phyloP scores from a whole-genome alignment of 768 basidiomycete genomes.

The Cystobasidiopsis lactophilus region DNA sequence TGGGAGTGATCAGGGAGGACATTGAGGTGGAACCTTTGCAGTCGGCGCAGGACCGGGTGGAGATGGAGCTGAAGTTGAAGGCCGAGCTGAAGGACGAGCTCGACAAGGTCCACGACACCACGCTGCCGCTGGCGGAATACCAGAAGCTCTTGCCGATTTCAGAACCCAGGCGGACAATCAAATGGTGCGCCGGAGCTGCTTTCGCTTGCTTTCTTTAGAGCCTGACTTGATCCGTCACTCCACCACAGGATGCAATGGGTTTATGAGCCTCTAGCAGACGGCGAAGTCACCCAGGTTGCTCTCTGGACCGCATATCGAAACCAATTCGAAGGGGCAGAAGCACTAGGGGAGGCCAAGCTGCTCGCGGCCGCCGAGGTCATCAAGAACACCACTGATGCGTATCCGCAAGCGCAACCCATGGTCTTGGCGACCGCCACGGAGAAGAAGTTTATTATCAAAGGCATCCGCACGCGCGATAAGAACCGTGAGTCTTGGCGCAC shows the following conservation, averaged over 20 bases:
- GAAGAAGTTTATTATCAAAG: constrained; percentile 67
- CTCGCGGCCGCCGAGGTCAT: constrained; percentile 82
- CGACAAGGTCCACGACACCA: background rate
- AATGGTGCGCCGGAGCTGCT: constrained; percentile 21
- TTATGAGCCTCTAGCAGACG: constrained; percentile 51
- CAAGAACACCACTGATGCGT: constrained; percentile 68
- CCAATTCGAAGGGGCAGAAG: constrained; percentile 39
- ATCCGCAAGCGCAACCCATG: constrained; percentile 69
- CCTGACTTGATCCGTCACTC: background rate
- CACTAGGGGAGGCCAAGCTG: constrained; percentile 20
- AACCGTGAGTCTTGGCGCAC: constrained; percentile 1
- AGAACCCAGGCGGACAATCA: constrained; percentile 4
- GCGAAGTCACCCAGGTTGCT: constrained; percentile 75
- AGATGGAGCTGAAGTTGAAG: constrained; percentile 6
- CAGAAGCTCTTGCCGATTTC: background rate
- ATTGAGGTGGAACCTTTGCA: constrained; percentile 7
- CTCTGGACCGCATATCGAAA: constrained; percentile 90
- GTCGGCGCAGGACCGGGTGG: constrained; percentile 10
- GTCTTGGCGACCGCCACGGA: constrained; percentile 26
- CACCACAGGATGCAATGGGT: constrained; percentile 63
- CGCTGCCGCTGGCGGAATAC: background rate
- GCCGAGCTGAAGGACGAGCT: background rate
- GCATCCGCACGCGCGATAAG: constrained; percentile 41
- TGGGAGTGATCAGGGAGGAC: constrained; percentile 7
- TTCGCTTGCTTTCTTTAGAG: too few relatives aligned